A percentile compares a stretch with the other conserved stretches of the same genome.
phyloP scores from a whole-genome alignment of 129 eudicot species.

The Solidago caesia region DNA sequence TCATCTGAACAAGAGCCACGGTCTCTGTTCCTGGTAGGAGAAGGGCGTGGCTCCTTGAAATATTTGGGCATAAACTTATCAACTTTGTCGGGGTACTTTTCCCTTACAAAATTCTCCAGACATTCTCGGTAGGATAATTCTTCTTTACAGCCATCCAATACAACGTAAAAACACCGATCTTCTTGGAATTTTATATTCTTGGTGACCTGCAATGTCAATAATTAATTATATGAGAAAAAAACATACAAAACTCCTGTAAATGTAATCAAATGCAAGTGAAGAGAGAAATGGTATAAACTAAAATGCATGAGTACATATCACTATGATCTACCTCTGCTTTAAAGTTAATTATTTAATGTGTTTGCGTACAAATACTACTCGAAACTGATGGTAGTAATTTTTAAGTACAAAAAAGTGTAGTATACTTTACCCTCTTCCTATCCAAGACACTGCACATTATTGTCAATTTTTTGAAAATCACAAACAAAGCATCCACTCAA shows the following conservation, averaged over 20 bases:
- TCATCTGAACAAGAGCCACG: background rate
- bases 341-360: background rate
- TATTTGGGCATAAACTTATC: slow-evolving; percentile 53
- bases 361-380: background rate
- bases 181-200: slow-evolving; percentile 60
- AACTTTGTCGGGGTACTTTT: slow-evolving; percentile 61
- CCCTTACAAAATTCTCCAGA: slow-evolving; percentile 51
- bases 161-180: slow-evolving; percentile 66
- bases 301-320: too few relatives aligned
- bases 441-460: background rate
- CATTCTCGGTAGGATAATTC: slow-evolving; percentile 77
- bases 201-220: slow-evolving; percentile 44
- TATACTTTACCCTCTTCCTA: too few relatives aligned
- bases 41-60: slow-evolving; percentile 52
- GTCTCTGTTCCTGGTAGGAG: slow-evolving; percentile 23
- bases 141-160: slow-evolving; percentile 55
- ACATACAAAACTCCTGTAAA: background rate
- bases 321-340: background rate
- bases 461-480: background rate
- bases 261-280: background rate
- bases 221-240: background rate
- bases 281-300: background rate
- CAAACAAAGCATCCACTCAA: background rate
- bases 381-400: background rate
- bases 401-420: background rate